Evolutionary conservation across 768 basidiomycete species (phyloP).

Genomic region (Fistulinella prunicolor): DNA sequence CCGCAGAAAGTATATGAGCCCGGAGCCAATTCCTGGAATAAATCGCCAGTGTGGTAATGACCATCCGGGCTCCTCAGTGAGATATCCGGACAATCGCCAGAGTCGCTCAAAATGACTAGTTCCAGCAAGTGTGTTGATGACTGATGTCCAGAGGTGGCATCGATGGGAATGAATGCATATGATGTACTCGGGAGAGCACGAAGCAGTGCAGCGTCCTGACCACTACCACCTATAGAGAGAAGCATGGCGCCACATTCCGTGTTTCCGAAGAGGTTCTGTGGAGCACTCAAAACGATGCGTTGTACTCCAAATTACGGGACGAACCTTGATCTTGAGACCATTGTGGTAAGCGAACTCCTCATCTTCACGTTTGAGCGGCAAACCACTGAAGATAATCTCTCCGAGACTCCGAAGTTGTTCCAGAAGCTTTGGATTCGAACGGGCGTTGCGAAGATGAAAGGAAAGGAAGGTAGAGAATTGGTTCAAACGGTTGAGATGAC

Average conservation of each 20-base stretch:
- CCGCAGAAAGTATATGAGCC: slow-evolving; percentile 66
- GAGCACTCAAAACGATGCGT: slow-evolving; percentile 19
- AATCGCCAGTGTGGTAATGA: slow-evolving; percentile 76
- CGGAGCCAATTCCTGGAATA: slow-evolving; percentile 63
- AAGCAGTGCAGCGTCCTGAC: slow-evolving; percentile 50
- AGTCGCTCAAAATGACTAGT: slow-evolving; percentile 64
- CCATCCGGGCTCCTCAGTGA: slow-evolving; percentile 61
- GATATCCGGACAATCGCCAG: slow-evolving; percentile 64
- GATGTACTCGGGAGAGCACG: slow-evolving; percentile 57
- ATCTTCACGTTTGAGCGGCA: slow-evolving; percentile 62
- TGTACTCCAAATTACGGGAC: slow-evolving; percentile 23
- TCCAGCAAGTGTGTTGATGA: slow-evolving; percentile 60
- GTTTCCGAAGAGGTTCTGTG: slow-evolving; percentile 75
- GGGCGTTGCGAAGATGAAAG: slow-evolving; percentile 58
- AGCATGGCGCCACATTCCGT: slow-evolving; percentile 79
- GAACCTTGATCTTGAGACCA: slow-evolving; percentile 61
- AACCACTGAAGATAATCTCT: slow-evolving; percentile 64
- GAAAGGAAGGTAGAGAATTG: slow-evolving; percentile 72
- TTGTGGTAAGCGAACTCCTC: slow-evolving; percentile 68
- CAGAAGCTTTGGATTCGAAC: slow-evolving; percentile 58
- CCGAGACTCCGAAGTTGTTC: slow-evolving; percentile 53
- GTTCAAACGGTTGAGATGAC: slow-evolving; percentile 70
- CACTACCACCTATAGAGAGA: slow-evolving; percentile 53
- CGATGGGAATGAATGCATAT: slow-evolving; percentile 65
- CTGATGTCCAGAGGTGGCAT: slow-evolving; percentile 45